Conservation (phyloP, 108 stramenopile genomes). For the Aureococcus anophagefferens region DNA sequence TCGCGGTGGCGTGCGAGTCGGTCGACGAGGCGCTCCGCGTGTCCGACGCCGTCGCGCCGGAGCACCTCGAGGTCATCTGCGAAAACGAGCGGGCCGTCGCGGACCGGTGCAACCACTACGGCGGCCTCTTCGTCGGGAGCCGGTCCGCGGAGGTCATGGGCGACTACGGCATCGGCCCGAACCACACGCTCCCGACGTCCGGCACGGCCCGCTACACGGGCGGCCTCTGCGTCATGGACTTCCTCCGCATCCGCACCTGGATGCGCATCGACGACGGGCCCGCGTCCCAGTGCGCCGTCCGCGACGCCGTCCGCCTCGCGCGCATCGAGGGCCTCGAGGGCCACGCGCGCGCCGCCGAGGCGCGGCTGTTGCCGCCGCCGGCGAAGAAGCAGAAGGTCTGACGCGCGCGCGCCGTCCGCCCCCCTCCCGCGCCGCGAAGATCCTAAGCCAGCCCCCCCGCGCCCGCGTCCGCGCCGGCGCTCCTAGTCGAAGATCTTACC, state of each 20-base stretch:
- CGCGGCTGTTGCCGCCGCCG: neutral
- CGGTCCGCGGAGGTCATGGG: constrained; percentile 94
- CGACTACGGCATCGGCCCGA: constrained; percentile 98
- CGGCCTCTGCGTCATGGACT: constrained; percentile 88
- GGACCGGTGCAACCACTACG: constrained; percentile 70
- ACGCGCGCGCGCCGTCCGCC: too few species aligned
- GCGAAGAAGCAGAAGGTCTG: neutral
- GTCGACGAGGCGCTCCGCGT: neutral
- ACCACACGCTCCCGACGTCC: constrained; percentile 96
- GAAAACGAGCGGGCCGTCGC: constrained; percentile 60
- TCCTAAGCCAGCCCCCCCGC: too few species aligned
- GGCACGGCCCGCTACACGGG: constrained; percentile 96
- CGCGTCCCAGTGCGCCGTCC: constrained; percentile 60
- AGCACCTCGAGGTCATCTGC: constrained; percentile 95
- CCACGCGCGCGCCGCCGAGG: constrained; percentile 91
- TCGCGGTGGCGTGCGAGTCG: constrained; percentile 2
- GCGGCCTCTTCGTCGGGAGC: constrained; percentile 86
- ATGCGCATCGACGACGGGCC: constrained; percentile 76
- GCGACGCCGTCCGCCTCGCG: constrained; percentile 85
- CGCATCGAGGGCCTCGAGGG: constrained; percentile 94
- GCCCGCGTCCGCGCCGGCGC: too few species aligned
- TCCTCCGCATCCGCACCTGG: constrained; percentile 90
- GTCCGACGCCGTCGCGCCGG: constrained; percentile 62
- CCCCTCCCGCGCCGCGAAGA: too few species aligned
- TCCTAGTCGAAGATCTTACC: constrained; percentile 60